phyloP scores from a whole-genome alignment of 805 yeast species.

The Pichia pseudocactophila region DNA sequence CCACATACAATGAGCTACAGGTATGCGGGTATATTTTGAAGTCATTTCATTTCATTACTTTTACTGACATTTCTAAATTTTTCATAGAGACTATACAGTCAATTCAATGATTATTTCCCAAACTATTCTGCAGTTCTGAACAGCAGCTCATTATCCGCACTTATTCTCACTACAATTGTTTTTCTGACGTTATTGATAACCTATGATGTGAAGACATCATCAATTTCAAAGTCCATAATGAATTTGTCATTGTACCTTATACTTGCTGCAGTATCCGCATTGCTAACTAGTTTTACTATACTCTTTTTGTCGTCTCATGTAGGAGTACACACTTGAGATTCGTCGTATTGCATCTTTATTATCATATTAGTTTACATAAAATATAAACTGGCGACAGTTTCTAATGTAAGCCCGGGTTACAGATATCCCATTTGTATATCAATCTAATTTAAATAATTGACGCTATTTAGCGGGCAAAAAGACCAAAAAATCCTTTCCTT shows the following conservation, averaged over 20 bases:
- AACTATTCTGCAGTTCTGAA: constrained; percentile 1
- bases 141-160: background rate
- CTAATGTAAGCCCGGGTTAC: too few species aligned
- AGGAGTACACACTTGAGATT: constrained; percentile 25
- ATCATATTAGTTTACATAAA: too few species aligned
- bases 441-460: too few species aligned
- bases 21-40: background rate
- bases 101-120: background rate
- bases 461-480: constrained; percentile 45
- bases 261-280: constrained; percentile 16
- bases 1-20: background rate
- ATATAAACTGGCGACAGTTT: too few species aligned
- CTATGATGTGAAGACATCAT: constrained; percentile 6
- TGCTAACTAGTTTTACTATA: constrained; percentile 23
- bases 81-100: background rate
- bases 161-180: background rate
- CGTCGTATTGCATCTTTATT: too few species aligned
- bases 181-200: constrained; percentile 5
- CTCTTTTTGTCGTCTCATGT: constrained; percentile 24
- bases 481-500: constrained; percentile 60
- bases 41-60: background rate
- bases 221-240: background rate
- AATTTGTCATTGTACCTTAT: constrained; percentile 11
- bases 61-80: background rate
- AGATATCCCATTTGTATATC: too few species aligned